These are phyloP conservation scores for Blastobotrys persicus DNA, from an alignment of 1,139 yeast species.

Conservation along the genomic window DNA sequence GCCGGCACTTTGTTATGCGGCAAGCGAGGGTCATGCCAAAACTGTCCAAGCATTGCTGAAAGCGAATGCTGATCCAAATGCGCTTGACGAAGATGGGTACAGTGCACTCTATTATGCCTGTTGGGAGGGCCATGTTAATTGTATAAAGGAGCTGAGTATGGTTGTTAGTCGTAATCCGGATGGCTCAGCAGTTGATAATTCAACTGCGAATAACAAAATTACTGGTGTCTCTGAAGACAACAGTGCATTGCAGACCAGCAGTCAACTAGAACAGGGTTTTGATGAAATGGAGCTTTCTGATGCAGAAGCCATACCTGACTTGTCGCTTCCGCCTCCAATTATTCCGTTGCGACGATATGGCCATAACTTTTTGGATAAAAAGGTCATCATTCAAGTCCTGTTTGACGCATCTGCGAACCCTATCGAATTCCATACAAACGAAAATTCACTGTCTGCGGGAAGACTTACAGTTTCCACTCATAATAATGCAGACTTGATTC, in stretches of 20 bases:
- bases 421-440: conserved; percentile 37
- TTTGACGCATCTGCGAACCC: conserved; percentile 54
- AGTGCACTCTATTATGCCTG: conserved; percentile 87
- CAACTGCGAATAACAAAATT: not conserved
- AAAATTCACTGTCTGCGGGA: conserved; percentile 42
- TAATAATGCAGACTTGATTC: conserved; percentile 61
- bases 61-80: conserved; percentile 66
- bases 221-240: not conserved
- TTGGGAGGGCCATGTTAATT: conserved; percentile 87
- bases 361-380: conserved; percentile 85
- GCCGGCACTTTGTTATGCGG: conserved; percentile 92
- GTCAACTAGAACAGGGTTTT: conserved; percentile 7
- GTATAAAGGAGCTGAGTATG: conserved; percentile 61
- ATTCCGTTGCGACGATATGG: conserved; percentile 92
- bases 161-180: conserved; percentile 3
- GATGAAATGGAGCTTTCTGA: conserved; percentile 37
- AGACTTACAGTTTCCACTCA: conserved; percentile 71
- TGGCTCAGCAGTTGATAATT: conserved; percentile 13
- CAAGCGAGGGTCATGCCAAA: conserved; percentile 74
- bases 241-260: not conserved
- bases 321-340: conserved; percentile 92
- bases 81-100: conserved; percentile 80
- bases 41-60: conserved; percentile 70
- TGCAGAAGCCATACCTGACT: conserved; percentile 79
- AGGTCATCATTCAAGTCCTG: conserved; percentile 70